Base-by-base conservation (phyloP, 2,329 filamentous ascomycete species). In the Blastomyces emzantsi region DNA sequence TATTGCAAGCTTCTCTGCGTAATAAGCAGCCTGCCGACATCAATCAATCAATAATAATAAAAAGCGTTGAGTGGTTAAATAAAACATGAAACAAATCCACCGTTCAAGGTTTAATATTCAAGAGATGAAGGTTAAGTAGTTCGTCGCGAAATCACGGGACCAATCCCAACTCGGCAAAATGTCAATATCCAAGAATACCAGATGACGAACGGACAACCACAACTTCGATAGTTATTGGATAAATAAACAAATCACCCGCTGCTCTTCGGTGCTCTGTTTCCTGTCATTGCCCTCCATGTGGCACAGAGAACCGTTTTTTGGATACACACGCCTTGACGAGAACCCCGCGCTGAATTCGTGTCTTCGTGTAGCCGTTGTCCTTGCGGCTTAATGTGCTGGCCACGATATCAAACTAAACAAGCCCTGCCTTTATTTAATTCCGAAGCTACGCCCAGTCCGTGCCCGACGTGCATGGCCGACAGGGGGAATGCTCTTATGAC, bases 121-220 rank as follows among this genome's bases (percentile, higher is more conserved):
- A 41, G 19, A 3, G 17, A 45, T 19, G 17, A 25, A 52, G 9
- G 7, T 25, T 28, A n/a, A n/a, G n/a, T n/a, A 28, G 51, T 13
- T 33, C 43, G 43, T n/a, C 25, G 11, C 43, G 49, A 51, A 61
- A 25, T 61, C 59, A 61, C 59, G 59, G 59, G 59, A 61, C 58
- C 43, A 45, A 2, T 41, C 36, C n/a, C 59, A 28, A 59, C 57
- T 60, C 43, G 41, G 57, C 57, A 60, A 60, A 60, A 60, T 25
- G 25, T 49, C 41, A 60, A 49, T 36, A 60, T 13, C 25, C 43
- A 22, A 36, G 25, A 52, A 25, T 22, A 51, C 8, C 7, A 52
- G 4, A 15, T 15, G 36, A 33, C 7, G 5, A 33, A 33, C 13
- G 19, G 8, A 33, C 28, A 30, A 33, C 43, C 1, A 36, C 52